These are phyloP conservation scores for Lepiota brunneoincarnata DNA, from an alignment of 768 basidiomycete species.

Conservation along the genomic window DNA sequence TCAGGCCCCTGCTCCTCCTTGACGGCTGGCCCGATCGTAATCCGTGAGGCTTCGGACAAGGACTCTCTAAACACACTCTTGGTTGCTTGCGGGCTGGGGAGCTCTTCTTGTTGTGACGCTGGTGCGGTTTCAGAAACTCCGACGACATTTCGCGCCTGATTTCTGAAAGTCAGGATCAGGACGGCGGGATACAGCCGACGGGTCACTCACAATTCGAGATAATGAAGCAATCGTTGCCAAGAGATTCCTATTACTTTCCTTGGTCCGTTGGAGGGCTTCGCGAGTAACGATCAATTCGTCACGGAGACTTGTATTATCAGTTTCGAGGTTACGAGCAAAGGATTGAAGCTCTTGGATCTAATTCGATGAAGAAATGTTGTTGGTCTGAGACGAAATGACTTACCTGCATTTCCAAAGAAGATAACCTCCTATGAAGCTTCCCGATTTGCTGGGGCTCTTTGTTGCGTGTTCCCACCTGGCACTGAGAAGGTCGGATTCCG, in stretches of 20 bases:
- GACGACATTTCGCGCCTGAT: constrained; percentile 11
- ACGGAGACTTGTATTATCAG: constrained; percentile 20
- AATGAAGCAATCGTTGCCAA: constrained; percentile 26
- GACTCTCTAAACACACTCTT: not conserved
- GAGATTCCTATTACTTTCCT: constrained; percentile 25
- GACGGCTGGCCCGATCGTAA: not conserved
- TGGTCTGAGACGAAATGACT: not conserved
- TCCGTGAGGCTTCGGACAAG: not conserved
- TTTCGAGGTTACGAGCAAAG: constrained; percentile 16
- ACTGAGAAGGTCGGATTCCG: not conserved
- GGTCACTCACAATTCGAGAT: constrained; percentile 22
- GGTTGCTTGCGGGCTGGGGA: not conserved
- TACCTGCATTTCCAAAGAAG: constrained; percentile 13
- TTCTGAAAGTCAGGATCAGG: not conserved
- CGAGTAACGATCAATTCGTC: constrained; percentile 20
- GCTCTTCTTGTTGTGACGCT: not conserved
- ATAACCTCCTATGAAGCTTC: constrained; percentile 9
- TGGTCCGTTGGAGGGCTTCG: constrained; percentile 26
- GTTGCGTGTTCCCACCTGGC: not conserved
- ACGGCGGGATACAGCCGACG: not conserved
- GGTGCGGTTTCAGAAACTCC: constrained; percentile 2
- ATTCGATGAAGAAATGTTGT: not conserved
- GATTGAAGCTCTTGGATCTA: constrained; percentile 22
- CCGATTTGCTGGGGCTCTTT: not conserved
- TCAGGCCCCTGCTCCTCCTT: constrained; percentile 1